Percentiles rank a stretch among this genome's conserved stretches.
Evolutionary conservation across 2,329 filamentous ascomycete genomes (phyloP).

Genomic region (Trichoderma citrinoviride): DNA sequence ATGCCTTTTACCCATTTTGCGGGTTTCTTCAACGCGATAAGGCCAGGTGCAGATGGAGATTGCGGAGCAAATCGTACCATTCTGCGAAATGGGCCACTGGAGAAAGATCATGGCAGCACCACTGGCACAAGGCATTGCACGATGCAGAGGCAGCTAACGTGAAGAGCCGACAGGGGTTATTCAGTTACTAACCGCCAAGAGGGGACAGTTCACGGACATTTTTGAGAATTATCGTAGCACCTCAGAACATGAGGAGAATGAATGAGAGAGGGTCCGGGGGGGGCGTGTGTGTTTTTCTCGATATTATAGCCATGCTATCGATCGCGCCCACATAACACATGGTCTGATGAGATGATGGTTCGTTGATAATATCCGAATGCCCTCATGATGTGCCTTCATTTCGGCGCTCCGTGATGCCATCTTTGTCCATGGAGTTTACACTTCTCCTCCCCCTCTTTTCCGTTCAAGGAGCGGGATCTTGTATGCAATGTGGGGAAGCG

Average conservation of each 20-base stretch:
- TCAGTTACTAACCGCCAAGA: not conserved
- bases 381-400: not conserved
- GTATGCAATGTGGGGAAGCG: no score
- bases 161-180: not conserved
- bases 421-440: not conserved
- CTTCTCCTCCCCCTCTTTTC: not conserved
- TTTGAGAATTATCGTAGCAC: not conserved
- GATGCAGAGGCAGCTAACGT: not conserved
- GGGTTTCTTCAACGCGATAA: not conserved
- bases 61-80: constrained; percentile 6
- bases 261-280: not conserved
- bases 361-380: not conserved
- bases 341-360: constrained; percentile 1
- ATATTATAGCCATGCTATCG: not conserved
- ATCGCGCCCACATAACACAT: not conserved
- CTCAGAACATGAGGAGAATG: not conserved
- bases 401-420: not conserved
- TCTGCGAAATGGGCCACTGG: not conserved
- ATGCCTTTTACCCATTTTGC: no score
- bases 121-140: not conserved
- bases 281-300: not conserved
- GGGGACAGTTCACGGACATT: not conserved
- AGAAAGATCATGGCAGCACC: not conserved
- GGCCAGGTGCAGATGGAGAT: not conserved
- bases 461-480: no score